phyloP scores from a whole-genome alignment of 495 filamentous ascomycete species.

The Darksidea phi region DNA sequence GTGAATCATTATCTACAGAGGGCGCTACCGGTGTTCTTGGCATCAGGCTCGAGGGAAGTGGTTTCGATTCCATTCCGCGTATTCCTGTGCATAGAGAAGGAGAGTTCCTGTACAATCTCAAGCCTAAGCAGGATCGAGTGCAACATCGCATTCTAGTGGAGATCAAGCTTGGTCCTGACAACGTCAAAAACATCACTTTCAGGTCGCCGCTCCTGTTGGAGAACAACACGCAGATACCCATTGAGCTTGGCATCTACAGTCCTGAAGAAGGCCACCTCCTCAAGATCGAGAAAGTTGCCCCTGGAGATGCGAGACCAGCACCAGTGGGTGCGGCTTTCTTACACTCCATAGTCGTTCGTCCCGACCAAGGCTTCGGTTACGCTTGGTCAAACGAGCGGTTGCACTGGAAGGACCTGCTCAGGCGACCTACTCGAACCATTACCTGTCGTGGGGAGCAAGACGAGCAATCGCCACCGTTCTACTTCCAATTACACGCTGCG shows the following conservation, averaged over 20 bases:
- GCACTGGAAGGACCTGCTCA: slow-evolving; percentile 89
- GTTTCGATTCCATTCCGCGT: slow-evolving; percentile 83
- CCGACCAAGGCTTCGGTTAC: slow-evolving; percentile 96
- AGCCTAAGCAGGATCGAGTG: slow-evolving; percentile 76
- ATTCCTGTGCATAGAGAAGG: slow-evolving; percentile 93
- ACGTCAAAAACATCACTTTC: slow-evolving; percentile 96
- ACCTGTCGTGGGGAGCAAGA: slow-evolving; percentile 81
- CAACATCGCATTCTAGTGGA: slow-evolving; percentile 90
- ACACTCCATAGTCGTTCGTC: slow-evolving; percentile 85
- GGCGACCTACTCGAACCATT: slow-evolving; percentile 76
- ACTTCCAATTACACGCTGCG: slow-evolving; percentile 88
- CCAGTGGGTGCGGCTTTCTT: slow-evolving; percentile 89
- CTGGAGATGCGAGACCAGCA: slow-evolving; percentile 85
- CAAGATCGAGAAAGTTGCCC: slow-evolving; percentile 96
- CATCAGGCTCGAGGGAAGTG: slow-evolving; percentile 84
- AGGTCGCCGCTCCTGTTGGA: slow-evolving; percentile 94
- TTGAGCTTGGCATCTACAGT: slow-evolving; percentile 92
- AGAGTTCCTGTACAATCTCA: slow-evolving; percentile 80
- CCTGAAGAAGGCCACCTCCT: slow-evolving; percentile 83
- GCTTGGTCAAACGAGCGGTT: slow-evolving; percentile 85
- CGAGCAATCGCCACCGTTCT: slow-evolving; percentile 78
- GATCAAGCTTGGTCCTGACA: slow-evolving; percentile 83
- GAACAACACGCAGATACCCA: slow-evolving; percentile 94
- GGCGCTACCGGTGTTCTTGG: slow-evolving; percentile 72
- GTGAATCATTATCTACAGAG: slow-evolving; percentile 85